Conservation (phyloP, 192 early-diverging fungal genomes). For the Coemansia sp. region DNA sequence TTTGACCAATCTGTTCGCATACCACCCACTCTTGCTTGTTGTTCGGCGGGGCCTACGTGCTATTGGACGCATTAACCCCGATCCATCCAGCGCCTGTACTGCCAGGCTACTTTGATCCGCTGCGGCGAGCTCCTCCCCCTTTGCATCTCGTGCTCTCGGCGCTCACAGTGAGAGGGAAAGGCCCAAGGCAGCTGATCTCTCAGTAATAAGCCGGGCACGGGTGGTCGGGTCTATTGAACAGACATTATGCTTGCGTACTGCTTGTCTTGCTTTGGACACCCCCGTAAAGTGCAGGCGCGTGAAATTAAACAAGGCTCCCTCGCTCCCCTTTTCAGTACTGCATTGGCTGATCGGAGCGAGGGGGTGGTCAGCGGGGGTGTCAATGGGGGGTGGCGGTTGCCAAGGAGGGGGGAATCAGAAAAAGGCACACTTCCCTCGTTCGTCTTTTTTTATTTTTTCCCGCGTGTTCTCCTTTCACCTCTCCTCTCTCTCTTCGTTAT, state of each 20-base stretch:
- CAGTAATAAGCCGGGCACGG: slow-evolving; percentile 4
- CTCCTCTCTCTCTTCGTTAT: slow-evolving; percentile 7
- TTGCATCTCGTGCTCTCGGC: not conserved
- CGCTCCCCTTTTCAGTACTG: not conserved
- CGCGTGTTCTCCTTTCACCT: slow-evolving; percentile 5
- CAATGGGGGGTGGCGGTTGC: slow-evolving; percentile 5
- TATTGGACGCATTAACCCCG: slow-evolving; percentile 1
- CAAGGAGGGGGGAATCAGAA: slow-evolving; percentile 8
- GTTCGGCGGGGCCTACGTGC: not conserved
- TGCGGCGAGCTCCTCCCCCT: not conserved
- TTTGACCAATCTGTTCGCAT: not conserved
- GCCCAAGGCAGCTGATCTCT: slow-evolving; percentile 2
- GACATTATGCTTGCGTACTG: not conserved
- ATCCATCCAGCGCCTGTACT: not conserved
- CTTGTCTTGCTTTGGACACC: not conserved
- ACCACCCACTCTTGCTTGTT: not conserved
- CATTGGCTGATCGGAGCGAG: not conserved
- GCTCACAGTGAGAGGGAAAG: not conserved
- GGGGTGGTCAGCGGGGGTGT: slow-evolving; percentile 1
- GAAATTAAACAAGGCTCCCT: slow-evolving; percentile 5
- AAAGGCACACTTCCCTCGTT: slow-evolving; percentile 8
- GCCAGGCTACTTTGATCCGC: not conserved
- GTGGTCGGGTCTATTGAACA: slow-evolving; percentile 1
- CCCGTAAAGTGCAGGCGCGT: not conserved
- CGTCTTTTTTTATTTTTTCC: slow-evolving; percentile 16